A percentile compares a stretch with the other conserved stretches of the same genome.
Evolutionary conservation across 23 red algal genomes (phyloP).

Genomic region (Pyropia yezoensis): DNA sequence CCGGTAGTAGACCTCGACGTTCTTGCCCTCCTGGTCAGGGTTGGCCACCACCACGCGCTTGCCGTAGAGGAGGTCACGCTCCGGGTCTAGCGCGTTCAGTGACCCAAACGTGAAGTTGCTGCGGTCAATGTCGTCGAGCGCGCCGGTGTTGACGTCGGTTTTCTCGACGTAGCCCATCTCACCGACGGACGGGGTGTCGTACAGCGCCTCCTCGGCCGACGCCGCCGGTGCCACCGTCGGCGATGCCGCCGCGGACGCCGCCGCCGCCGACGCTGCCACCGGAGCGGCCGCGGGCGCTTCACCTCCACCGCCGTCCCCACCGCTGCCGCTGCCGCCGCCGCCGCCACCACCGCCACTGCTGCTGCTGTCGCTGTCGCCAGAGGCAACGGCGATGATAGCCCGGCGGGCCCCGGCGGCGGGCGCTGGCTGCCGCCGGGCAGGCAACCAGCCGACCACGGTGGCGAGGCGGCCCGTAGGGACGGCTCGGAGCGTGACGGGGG

Average conservation of each 20-base stretch:
- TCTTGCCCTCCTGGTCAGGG: neutral
- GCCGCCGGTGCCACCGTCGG: neutral
- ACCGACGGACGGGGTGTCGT: constrained; percentile 1
- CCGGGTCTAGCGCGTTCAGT: neutral
- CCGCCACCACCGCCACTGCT: too few species aligned
- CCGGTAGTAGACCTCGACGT: neutral
- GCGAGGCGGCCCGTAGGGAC: too few species aligned
- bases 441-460: too few species aligned
- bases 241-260: neutral
- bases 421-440: too few species aligned
- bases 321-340: too few species aligned
- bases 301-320: too few species aligned
- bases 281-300: neutral
- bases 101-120: neutral
- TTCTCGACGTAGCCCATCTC: neutral
- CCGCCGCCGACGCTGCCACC: neutral
- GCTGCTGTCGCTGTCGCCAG: too few species aligned
- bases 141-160: neutral
- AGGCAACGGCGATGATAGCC: too few species aligned
- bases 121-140: neutral
- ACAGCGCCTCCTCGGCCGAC: neutral
- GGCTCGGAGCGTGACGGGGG: too few species aligned
- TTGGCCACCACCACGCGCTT: neutral
- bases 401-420: too few species aligned
- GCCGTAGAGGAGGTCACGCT: neutral